Percentiles rank a stretch among this genome's conserved stretches.
Conservation (phyloP, 257 asterid genomes). For the Solanum ossicruentum region DNA sequence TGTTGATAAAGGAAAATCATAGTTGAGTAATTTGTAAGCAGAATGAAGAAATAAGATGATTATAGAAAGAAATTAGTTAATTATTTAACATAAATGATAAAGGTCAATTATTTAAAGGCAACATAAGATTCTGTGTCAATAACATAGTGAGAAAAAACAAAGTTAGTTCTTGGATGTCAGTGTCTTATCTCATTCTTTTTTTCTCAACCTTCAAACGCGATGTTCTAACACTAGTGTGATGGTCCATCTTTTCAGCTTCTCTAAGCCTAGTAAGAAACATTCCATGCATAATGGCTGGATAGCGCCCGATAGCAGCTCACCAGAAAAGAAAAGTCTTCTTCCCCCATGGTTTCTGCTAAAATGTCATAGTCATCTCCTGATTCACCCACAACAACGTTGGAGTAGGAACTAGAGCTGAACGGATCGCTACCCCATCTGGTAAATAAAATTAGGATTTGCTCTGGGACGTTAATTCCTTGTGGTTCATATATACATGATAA, state of each 20-base stretch:
- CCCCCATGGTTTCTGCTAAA: neutral
- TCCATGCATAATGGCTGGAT: neutral
- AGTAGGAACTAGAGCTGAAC: neutral
- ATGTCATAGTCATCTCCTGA: neutral
- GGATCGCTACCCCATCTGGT: no score
- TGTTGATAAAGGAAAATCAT: no score
- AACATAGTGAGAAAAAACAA: neutral
- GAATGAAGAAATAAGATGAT: neutral
- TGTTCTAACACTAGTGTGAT: no score
- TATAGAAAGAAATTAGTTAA: neutral
- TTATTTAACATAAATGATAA: neutral
- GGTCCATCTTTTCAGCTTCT: neutral
- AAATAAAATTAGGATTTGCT: no score
- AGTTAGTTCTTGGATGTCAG: neutral
- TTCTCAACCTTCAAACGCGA: neutral
- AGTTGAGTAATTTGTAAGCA: neutral
- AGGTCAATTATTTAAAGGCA: neutral
- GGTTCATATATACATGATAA: no score
- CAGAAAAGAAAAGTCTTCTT: neutral
- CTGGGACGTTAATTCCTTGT: no score
- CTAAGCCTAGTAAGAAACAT: neutral
- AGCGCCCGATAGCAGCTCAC: neutral
- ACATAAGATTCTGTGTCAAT: neutral
- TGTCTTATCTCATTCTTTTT: neutral
- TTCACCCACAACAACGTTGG: neutral